Conservation (phyloP, 1,284 basidiomycete species). For the Tilletia indica region DNA sequence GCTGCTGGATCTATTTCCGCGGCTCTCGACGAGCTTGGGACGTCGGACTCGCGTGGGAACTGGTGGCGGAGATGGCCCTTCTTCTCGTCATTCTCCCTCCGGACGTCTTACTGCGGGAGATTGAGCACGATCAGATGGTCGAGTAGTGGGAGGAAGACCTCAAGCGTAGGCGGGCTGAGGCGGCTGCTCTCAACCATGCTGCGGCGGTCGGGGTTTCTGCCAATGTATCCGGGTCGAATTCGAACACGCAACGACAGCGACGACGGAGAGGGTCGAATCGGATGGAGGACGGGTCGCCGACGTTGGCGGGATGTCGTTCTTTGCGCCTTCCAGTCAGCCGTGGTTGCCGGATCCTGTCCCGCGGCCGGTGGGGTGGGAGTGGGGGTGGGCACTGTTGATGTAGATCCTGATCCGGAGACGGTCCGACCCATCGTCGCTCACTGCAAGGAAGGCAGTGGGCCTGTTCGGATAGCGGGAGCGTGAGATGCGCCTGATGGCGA, state of each 20-base stretch:
- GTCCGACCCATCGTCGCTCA: not conserved
- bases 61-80: not conserved
- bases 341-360: not conserved
- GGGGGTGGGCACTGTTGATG: no score
- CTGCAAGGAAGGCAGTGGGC: conserved; percentile 3
- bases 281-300: not conserved
- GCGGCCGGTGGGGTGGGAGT: no score
- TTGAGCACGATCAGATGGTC: conserved; percentile 10
- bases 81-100: not conserved
- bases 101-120: not conserved
- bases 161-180: not conserved
- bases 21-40: not conserved
- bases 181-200: not conserved
- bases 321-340: not conserved
- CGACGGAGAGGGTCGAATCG: not conserved
- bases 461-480: conserved; percentile 8
- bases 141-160: conserved; percentile 15
- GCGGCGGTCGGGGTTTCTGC: no score
- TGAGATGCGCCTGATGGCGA: no score
- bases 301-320: not conserved
- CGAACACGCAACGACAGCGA: not conserved
- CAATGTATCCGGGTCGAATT: not conserved
- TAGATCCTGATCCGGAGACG: not conserved
- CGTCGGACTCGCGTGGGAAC: no score
- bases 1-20: no score